phyloP scores from a whole-genome alignment of 2,329 filamentous ascomycete genomes.

The Aspergillus alliaceus region DNA sequence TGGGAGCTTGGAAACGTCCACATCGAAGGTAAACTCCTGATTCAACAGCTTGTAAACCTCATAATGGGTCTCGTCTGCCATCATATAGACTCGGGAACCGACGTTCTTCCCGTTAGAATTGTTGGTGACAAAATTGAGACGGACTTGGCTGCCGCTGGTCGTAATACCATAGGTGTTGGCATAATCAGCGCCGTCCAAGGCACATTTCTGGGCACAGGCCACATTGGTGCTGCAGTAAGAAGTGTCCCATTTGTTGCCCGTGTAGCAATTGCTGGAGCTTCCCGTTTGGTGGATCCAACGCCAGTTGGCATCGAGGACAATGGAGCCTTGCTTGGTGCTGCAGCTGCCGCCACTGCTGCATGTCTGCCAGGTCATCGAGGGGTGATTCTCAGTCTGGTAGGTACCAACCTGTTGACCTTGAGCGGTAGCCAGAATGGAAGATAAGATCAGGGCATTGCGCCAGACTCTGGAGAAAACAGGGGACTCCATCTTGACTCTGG shows the following conservation, averaged over 20 bases:
- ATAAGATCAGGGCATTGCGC: constrained; percentile 15
- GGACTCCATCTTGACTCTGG: not conserved
- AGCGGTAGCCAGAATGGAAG: constrained; percentile 10
- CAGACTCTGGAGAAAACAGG: constrained; percentile 12
- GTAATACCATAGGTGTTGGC: constrained; percentile 52
- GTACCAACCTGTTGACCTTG: constrained; percentile 26
- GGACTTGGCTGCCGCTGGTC: constrained; percentile 50
- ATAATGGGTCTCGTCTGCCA: constrained; percentile 62
- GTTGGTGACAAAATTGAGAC: constrained; percentile 49
- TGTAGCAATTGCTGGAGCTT: constrained; percentile 59
- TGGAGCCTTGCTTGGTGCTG: constrained; percentile 49
- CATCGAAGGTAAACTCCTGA: constrained; percentile 71
- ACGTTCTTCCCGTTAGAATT: constrained; percentile 36
- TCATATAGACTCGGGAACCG: constrained; percentile 62
- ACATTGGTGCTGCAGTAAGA: constrained; percentile 50
- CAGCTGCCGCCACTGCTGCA: constrained; percentile 54
- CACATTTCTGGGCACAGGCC: constrained; percentile 57
- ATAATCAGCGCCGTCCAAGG: constrained; percentile 59
- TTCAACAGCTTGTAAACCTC: constrained; percentile 65
- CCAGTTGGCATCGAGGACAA: constrained; percentile 60
- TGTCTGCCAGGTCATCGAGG: constrained; percentile 51
- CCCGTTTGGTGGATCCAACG: constrained; percentile 55
- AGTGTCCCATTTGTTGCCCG: constrained; percentile 53
- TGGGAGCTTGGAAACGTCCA: constrained; percentile 66
- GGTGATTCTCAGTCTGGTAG: constrained; percentile 39